phyloP scores from a whole-genome alignment of 768 basidiomycete genomes.

The Tulasnella sp. region DNA sequence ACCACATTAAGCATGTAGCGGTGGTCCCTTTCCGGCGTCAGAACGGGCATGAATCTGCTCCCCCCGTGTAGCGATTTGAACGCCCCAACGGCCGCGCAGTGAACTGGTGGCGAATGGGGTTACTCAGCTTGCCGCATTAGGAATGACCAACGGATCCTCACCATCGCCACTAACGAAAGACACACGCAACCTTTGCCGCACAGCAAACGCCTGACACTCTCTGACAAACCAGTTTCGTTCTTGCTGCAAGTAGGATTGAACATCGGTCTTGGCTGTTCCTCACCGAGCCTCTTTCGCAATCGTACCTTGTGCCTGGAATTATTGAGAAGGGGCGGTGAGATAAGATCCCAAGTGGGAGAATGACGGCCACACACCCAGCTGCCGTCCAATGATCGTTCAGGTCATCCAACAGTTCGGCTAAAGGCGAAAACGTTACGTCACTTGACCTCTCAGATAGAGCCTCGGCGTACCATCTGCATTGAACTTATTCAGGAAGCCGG shows the following conservation, averaged over 20 bases:
- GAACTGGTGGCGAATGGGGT: slow-evolving; percentile 42
- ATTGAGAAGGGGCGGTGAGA: background rate
- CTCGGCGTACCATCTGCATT: slow-evolving; percentile 54
- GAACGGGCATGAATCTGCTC: background rate
- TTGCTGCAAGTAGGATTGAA: slow-evolving; percentile 45
- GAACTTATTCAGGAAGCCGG: slow-evolving; percentile 84
- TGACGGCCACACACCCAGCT: background rate
- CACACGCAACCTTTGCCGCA: slow-evolving; percentile 62
- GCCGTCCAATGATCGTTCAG: slow-evolving; percentile 40
- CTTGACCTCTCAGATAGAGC: background rate
- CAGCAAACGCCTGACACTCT: slow-evolving; percentile 70
- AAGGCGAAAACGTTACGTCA: slow-evolving; percentile 34
- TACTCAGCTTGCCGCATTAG: background rate
- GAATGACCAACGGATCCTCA: slow-evolving; percentile 2
- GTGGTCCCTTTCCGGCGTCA: slow-evolving; percentile 55
- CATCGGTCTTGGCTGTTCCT: background rate
- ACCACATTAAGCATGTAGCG: slow-evolving; percentile 90
- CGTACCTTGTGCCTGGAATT: slow-evolving; percentile 16
- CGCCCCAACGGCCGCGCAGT: slow-evolving; percentile 79
- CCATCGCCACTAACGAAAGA: slow-evolving; percentile 86
- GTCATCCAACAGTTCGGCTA: slow-evolving; percentile 88
- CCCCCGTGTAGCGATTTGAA: slow-evolving; percentile 65
- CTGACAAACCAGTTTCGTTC: slow-evolving; percentile 89
- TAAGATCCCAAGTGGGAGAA: slow-evolving; percentile 1
- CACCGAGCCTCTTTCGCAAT: background rate